Conservation (phyloP, 2,329 filamentous ascomycete species). For the Colletotrichum costaricense region DNA sequence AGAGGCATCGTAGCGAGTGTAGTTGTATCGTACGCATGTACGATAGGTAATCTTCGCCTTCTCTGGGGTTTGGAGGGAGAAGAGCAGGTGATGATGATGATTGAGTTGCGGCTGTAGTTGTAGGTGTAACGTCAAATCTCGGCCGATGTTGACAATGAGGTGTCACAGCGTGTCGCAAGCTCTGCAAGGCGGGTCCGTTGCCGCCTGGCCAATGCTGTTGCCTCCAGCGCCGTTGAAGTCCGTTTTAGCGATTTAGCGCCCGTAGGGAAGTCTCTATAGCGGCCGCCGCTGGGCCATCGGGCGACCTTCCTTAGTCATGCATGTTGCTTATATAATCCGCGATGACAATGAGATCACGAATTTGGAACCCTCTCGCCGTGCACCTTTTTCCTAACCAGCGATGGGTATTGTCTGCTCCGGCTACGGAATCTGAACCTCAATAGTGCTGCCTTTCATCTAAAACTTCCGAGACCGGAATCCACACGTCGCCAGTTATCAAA, state of each 20-base stretch:
- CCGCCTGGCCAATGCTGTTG: no score
- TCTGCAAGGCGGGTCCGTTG: not conserved
- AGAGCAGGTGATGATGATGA: not conserved
- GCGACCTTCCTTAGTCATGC: no score
- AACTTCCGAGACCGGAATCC: fast-evolving
- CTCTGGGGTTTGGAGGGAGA: not conserved
- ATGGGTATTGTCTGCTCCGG: no score
- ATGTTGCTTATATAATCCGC: not conserved
- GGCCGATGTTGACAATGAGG: not conserved
- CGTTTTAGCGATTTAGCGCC: not conserved
- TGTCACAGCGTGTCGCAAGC: not conserved
- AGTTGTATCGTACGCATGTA: not conserved
- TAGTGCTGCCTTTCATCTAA: no score
- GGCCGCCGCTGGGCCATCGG: no score
- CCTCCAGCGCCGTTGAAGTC: not conserved
- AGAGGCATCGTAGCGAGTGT: not conserved
- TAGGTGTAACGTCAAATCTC: not conserved
- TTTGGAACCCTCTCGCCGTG: not conserved
- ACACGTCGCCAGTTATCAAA: no score
- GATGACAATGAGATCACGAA: no score
- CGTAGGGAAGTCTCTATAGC: not conserved
- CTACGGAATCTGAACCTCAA: no score
- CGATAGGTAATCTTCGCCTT: not conserved
- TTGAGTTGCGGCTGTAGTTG: not conserved
- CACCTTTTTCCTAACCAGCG: no score